Conservation (phyloP, 345 rosid genomes). For the Aquilaria yunnanensis region DNA sequence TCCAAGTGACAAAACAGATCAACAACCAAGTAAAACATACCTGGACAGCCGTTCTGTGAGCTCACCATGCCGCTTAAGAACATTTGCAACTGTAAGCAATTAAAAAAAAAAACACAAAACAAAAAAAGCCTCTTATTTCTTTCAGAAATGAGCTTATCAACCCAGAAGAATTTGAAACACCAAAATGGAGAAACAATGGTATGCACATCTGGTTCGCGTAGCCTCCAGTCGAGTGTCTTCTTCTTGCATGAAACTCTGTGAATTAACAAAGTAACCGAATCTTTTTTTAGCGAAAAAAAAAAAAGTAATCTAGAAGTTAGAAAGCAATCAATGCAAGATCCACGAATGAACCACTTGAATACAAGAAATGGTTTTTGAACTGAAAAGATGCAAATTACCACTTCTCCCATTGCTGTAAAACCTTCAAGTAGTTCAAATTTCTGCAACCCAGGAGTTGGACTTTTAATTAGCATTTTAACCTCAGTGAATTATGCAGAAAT, state of each 20-base stretch:
- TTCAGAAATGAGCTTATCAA: slow-evolving; percentile 9
- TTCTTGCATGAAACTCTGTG: slow-evolving; percentile 53
- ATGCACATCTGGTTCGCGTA: slow-evolving; percentile 70
- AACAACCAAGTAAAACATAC: slow-evolving; percentile 23
- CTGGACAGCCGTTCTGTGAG: slow-evolving; percentile 77
- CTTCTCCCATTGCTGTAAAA: slow-evolving; percentile 33
- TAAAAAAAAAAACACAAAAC: not conserved
- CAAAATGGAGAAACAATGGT: slow-evolving; percentile 4
- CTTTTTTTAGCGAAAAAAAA: too few relatives aligned
- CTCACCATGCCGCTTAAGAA: slow-evolving; percentile 79
- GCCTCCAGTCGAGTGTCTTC: slow-evolving; percentile 66
- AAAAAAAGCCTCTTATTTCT: slow-evolving; percentile 7
- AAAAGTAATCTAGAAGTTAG: not conserved
- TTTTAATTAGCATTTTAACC: too few relatives aligned
- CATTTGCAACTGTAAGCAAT: slow-evolving; percentile 53
- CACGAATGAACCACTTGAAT: too few relatives aligned
- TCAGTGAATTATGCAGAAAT: too few relatives aligned
- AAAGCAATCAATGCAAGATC: not conserved
- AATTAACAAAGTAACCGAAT: not conserved
- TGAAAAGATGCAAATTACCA: slow-evolving; percentile 23
- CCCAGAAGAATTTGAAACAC: slow-evolving; percentile 1
- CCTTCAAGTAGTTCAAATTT: not conserved
- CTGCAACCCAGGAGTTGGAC: not conserved
- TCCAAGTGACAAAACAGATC: not conserved
- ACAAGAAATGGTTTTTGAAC: too few relatives aligned